Base-by-base conservation (phyloP, 495 filamentous ascomycete species). In the Aspergillus avenaceus region DNA sequence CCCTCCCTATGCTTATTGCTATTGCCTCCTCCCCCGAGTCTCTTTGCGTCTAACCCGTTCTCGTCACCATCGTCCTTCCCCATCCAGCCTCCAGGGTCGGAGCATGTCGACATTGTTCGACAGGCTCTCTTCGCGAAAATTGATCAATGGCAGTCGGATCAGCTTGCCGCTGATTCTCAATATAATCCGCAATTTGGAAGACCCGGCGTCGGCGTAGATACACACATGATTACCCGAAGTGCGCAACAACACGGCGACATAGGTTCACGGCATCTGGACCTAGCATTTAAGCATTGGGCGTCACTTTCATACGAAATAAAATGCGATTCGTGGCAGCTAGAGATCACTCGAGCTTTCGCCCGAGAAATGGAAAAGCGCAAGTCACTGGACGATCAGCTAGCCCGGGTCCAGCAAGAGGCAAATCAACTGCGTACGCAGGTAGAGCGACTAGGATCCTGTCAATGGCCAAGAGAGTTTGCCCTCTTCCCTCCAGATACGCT, bases 1-100 rank as follows among this genome's bases (percentile, higher is more conserved):
- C 90, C 90, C 6, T 84, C 85, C 16, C 78, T 96, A 18, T 87
- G 84, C 31, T 78, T 96, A 6, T 85, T 85, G 52, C 84, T 91
- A 52, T 83, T 96, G 3, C 83, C 85, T 32, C 73, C 86, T 23
- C 91, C 91, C 13, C 83, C 86, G 11, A 88, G 86, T 1, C 67
- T 96, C 2, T 88, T 88, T 63, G 73, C 81, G 21, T 72, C 82
- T 5, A 86, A 82, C 4, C 86, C 81, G n/a, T 76, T 92, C 50
- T 67, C 88, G 3, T 85, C 80, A 2, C 68, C 78, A 3, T 75
- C 79, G 7, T 88, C 88, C 0, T 96, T 91, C 80, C 86, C 87
- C 3, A 73, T 93, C 14, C 66, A 77, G 18, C 80, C 86, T 1
- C 91, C 91, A 0, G 83, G 82, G 0, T 67, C 78, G 27, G 78